phyloP scores from a whole-genome alignment of 139 green algal genomes.

The Pseudopediastrum boryanum region DNA sequence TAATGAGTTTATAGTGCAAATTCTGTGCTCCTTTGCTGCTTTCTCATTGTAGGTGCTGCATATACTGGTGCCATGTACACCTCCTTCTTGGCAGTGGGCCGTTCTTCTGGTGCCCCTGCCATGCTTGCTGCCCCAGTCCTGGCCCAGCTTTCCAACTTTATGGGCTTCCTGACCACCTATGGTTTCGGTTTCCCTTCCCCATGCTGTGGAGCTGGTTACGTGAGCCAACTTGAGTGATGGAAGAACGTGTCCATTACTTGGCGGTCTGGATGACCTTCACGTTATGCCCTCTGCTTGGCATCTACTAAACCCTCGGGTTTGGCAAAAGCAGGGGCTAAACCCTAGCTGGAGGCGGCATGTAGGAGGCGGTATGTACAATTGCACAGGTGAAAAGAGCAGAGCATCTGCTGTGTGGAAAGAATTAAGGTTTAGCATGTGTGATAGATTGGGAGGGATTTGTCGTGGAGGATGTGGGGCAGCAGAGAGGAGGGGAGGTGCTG shows the following conservation, averaged over 20 bases:
- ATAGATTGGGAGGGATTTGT: no score
- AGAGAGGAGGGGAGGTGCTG: no score
- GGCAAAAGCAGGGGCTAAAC: no score
- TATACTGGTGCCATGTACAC: slow-evolving; percentile 99
- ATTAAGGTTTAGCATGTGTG: no score
- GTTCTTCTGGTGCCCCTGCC: slow-evolving; percentile 86
- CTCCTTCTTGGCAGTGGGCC: slow-evolving; percentile 96
- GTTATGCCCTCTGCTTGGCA: slow-evolving; percentile 96
- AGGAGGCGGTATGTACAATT: no score
- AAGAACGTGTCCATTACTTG: slow-evolving; percentile 92
- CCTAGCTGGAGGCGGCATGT: no score
- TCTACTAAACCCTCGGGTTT: slow-evolving; percentile 14
- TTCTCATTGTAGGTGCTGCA: slow-evolving; percentile 71
- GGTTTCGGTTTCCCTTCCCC: slow-evolving; percentile 97
- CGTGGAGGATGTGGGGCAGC: no score
- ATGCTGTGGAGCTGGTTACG: slow-evolving; percentile 92
- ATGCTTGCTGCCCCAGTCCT: slow-evolving; percentile 65
- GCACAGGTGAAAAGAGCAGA: no score
- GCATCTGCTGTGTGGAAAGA: no score
- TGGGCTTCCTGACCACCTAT: slow-evolving; percentile 99
- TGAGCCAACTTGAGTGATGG: slow-evolving; percentile 55
- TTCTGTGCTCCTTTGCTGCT: not conserved
- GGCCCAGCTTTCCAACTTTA: slow-evolving; percentile 96
- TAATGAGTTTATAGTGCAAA: no score
- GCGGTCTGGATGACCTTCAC: slow-evolving; percentile 86